Conservation (phyloP, 2,329 filamentous ascomycete genomes). For the Pseudogymnoascus sp. region DNA sequence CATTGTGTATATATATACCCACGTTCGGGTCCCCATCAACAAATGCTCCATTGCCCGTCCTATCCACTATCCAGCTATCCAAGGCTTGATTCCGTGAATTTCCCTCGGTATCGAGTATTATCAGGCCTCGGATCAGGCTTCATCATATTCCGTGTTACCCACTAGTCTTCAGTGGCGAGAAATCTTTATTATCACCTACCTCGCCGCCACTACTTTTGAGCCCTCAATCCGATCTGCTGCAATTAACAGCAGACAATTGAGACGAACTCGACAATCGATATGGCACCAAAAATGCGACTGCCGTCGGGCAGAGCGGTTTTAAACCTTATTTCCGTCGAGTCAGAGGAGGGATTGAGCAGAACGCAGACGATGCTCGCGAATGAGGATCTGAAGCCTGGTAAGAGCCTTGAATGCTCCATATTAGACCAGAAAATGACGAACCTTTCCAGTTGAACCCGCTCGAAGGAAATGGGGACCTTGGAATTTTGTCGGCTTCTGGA, state of each 20-base stretch:
- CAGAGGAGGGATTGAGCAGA: conserved; percentile 68
- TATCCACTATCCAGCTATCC: neutral
- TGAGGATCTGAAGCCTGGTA: conserved; percentile 63
- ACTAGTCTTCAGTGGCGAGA: neutral
- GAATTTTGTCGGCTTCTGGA: conserved; percentile 87
- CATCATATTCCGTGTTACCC: neutral
- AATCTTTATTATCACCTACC: neutral
- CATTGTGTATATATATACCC: neutral
- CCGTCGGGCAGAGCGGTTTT: neutral
- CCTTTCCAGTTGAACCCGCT: conserved; percentile 59
- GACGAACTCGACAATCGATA: neutral
- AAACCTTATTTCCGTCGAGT: conserved; percentile 53
- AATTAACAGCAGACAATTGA: neutral
- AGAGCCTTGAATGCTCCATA: conserved; percentile 13
- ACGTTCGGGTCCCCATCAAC: neutral
- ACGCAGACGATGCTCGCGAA: conserved; percentile 83
- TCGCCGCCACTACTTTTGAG: neutral
- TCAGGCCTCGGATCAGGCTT: neutral
- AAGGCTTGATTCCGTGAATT: neutral
- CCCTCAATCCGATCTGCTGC: neutral
- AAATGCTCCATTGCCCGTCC: neutral
- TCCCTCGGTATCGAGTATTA: neutral
- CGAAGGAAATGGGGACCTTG: conserved; percentile 76
- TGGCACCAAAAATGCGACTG: neutral
- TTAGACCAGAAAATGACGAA: conserved; percentile 19